Conservation (phyloP, 163 green algal genomes). For the Chloromonas sp. region DNA sequence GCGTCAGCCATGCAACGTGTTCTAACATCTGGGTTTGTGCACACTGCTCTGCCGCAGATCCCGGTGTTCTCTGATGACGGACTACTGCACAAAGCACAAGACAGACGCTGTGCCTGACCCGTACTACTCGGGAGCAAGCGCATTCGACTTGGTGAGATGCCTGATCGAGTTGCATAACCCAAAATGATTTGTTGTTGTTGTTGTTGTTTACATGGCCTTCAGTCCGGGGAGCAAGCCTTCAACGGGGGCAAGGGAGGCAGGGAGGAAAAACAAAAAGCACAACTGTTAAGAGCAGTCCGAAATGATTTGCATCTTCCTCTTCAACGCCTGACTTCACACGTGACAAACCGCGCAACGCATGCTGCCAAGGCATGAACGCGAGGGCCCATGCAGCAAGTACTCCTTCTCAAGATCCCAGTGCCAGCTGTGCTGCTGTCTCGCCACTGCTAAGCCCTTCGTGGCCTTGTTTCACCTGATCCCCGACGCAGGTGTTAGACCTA, state of each 20-base stretch:
- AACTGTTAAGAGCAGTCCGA: background rate
- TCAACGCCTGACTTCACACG: background rate
- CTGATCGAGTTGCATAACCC: too few relatives aligned
- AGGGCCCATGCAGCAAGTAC: too few relatives aligned
- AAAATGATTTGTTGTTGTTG: too few relatives aligned
- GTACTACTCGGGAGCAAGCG: conserved; percentile 71
- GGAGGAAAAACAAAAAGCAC: background rate
- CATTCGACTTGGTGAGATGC: conserved; percentile 15
- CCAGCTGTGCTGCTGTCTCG: too few relatives aligned
- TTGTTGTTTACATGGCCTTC: too few relatives aligned
- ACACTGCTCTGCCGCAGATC: conserved; percentile 8
- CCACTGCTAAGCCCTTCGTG: too few relatives aligned
- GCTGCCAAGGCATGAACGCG: background rate
- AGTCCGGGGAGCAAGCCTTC: too few relatives aligned
- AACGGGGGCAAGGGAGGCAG: background rate
- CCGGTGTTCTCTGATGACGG: conserved; percentile 70
- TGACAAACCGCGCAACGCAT: background rate
- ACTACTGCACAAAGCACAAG: conserved; percentile 52
- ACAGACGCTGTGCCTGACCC: conserved; percentile 68
- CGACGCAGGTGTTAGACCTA: conserved; percentile 74
- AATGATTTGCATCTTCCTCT: background rate
- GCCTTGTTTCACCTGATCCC: background rate
- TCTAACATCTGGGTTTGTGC: too few relatives aligned
- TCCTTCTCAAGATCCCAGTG: too few relatives aligned
- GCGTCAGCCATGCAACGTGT: background rate